Conservation (phyloP, 331 rosid species). For the Ulmus americana region DNA sequence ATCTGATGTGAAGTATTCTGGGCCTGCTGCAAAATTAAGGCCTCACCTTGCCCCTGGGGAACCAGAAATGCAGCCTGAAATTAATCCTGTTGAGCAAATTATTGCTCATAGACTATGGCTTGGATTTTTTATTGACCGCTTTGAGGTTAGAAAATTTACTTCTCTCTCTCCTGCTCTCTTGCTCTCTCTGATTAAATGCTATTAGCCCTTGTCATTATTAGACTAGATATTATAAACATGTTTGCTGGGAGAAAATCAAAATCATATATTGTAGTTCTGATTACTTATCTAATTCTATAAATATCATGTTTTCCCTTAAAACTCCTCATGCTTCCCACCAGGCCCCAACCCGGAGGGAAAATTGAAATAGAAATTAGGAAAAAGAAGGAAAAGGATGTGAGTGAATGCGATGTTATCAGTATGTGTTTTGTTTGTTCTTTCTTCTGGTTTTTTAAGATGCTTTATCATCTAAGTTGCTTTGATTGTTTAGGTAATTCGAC, state of each 20-base stretch:
- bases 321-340: too few relatives aligned
- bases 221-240: too few relatives aligned
- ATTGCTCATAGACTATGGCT: constrained; percentile 94
- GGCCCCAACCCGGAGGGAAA: too few relatives aligned
- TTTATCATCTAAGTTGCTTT: constrained; percentile 14
- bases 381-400: background rate
- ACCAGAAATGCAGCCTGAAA: constrained; percentile 64
- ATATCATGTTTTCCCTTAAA: too few relatives aligned
- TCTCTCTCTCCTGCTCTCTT: constrained; percentile 7
- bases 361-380: background rate
- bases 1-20: constrained; percentile 61
- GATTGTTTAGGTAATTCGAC: constrained; percentile 72
- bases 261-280: too few relatives aligned
- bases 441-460: constrained; percentile 11
- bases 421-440: background rate
- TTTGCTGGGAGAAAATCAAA: too few relatives aligned
- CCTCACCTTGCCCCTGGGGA: constrained; percentile 93
- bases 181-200: background rate
- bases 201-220: too few relatives aligned
- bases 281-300: too few relatives aligned
- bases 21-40: constrained; percentile 86
- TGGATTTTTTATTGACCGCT: constrained; percentile 94
- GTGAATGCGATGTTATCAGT: too few relatives aligned
- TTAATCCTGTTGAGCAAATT: constrained; percentile 80
- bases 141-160: constrained; percentile 67